Percentiles rank a stretch among this genome's conserved stretches.
Evolutionary conservation across 78 protist genomes (phyloP).

Genomic region (Goniomonas avonlea): DNA sequence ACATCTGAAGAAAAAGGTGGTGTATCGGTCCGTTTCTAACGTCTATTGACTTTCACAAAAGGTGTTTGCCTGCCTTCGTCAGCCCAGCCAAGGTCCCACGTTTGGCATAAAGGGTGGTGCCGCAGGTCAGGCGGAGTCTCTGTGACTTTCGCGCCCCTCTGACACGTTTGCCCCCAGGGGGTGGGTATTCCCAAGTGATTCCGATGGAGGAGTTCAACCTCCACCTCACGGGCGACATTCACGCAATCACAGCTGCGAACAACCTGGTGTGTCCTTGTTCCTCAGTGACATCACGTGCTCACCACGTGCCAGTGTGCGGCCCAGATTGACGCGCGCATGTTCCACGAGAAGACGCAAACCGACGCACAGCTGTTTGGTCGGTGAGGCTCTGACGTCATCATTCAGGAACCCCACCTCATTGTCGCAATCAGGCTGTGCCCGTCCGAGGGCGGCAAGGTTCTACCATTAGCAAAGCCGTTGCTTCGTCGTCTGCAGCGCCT

Average conservation of each 20-base stretch:
- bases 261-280: too few species aligned
- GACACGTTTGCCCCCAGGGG: not conserved
- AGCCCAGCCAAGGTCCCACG: constrained; percentile 37
- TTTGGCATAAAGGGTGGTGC: constrained; percentile 97
- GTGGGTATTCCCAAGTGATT: constrained; percentile 38
- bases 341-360: constrained; percentile 82
- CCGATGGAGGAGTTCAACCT: constrained; percentile 97
- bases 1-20: constrained; percentile 57
- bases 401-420: too few species aligned
- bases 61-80: constrained; percentile 18
- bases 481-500: constrained; percentile 65
- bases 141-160: not conserved
- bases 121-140: constrained; percentile 90
- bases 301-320: too few species aligned
- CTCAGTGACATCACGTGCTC: too few species aligned
- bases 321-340: constrained; percentile 87
- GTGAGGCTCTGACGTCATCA: too few species aligned
- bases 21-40: not conserved
- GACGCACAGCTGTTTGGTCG: constrained; percentile 68
- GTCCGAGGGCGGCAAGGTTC: too few species aligned
- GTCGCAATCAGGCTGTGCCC: too few species aligned
- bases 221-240: constrained; percentile 95
- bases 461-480: too few species aligned
- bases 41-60: not conserved
- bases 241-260: constrained; percentile 97